These are phyloP conservation scores for Backusella liffmaniae DNA, from an alignment of 192 early-diverging fungal genomes.

Conservation along the genomic window DNA sequence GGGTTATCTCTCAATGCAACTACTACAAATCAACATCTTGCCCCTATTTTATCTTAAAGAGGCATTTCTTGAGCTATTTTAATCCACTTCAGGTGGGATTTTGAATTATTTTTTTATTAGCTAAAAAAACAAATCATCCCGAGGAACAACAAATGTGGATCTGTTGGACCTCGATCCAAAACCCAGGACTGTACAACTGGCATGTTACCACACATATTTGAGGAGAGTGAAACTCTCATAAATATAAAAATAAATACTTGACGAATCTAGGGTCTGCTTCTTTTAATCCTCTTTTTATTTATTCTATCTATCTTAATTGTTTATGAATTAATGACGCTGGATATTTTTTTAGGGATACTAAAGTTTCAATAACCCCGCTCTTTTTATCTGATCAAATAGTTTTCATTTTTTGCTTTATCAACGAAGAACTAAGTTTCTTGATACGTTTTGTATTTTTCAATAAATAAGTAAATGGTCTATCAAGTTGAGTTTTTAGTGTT, in stretches of 20 bases:
- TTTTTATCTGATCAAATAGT: background rate
- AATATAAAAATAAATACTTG: background rate
- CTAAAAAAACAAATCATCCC: conserved; percentile 3
- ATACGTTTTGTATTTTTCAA: background rate
- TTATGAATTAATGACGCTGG: background rate
- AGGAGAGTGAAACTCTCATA: background rate
- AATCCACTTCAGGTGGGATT: background rate
- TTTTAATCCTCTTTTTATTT: background rate
- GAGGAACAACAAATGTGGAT: background rate
- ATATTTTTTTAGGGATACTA: background rate
- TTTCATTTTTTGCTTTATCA: background rate
- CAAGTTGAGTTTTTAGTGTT: background rate
- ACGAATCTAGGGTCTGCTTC: background rate
- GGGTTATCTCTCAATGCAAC: background rate
- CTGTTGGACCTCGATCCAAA: conserved; percentile 1
- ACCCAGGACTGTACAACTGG: background rate
- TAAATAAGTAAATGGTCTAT: background rate
- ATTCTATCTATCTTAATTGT: background rate
- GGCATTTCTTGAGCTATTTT: conserved; percentile 6
- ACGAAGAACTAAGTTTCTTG: background rate
- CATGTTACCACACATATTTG: background rate
- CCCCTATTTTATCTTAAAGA: conserved; percentile 2
- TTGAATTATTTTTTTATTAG: background rate
- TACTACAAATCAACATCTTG: background rate
- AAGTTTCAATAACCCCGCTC: background rate